phyloP scores from a whole-genome alignment of 2,329 filamentous ascomycete species.

The Aaosphaeria arxii region DNA sequence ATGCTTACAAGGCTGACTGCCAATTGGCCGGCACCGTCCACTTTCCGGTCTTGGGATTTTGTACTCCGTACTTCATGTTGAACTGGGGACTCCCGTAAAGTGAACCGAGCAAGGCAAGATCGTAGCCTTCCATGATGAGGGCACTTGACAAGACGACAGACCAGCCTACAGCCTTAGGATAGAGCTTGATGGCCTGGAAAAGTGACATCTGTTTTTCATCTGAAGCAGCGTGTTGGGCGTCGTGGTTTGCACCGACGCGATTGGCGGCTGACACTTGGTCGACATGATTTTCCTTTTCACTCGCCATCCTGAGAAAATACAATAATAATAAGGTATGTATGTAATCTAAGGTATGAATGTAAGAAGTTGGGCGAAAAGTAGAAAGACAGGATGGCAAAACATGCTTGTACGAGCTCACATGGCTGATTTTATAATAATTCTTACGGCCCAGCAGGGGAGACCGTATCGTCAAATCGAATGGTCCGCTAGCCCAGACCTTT shows the following conservation, averaged over 20 bases:
- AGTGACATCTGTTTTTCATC: conserved; percentile 53
- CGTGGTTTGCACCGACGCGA: conserved; percentile 17
- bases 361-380: neutral
- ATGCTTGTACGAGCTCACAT: too few relatives aligned
- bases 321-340: neutral
- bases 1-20: conserved; percentile 40
- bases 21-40: conserved; percentile 40
- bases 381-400: neutral
- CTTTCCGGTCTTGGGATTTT: conserved; percentile 32
- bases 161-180: conserved; percentile 82
- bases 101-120: conserved; percentile 74
- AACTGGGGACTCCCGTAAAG: conserved; percentile 57
- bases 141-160: conserved; percentile 79
- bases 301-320: conserved; percentile 14
- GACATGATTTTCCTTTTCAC: conserved; percentile 10
- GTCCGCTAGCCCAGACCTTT: neutral
- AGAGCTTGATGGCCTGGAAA: conserved; percentile 70
- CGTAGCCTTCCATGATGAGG: conserved; percentile 87
- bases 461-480: neutral
- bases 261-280: conserved; percentile 10
- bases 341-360: neutral
- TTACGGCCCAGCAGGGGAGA: neutral
- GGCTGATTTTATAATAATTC: neutral
- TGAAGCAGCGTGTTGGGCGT: conserved; percentile 38
- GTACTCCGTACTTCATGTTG: conserved; percentile 41